A percentile compares a stretch with the other conserved stretches of the same genome.
These are phyloP conservation scores for Nakazawaea sp. DNA, from an alignment of 805 yeast species.

Conservation along the genomic window DNA sequence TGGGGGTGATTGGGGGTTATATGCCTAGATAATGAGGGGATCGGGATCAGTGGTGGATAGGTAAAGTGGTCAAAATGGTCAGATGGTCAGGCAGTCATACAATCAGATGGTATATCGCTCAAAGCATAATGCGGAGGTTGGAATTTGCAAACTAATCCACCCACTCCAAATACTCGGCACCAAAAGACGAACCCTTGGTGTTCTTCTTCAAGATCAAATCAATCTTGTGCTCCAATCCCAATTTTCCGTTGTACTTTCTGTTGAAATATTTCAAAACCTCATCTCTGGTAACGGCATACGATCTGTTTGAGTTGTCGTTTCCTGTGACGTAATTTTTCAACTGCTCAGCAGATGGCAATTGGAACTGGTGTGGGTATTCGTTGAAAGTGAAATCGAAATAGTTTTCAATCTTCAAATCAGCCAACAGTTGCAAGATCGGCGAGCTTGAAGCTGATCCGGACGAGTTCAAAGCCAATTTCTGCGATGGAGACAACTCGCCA, in stretches of 20 bases:
- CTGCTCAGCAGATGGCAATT: slow-evolving; percentile 69
- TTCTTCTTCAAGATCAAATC: slow-evolving; percentile 53
- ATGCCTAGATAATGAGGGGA: too few relatives aligned
- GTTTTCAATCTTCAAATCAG: slow-evolving; percentile 29
- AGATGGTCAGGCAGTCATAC: too few relatives aligned
- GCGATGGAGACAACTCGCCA: slow-evolving; percentile 9
- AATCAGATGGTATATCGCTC: too few relatives aligned
- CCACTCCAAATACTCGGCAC: slow-evolving; percentile 42
- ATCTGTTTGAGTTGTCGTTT: slow-evolving; percentile 54
- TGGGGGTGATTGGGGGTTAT: too few relatives aligned
- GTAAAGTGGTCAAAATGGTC: too few relatives aligned
- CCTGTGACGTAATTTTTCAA: slow-evolving; percentile 66
- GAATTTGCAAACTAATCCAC: too few relatives aligned
- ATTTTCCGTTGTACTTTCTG: slow-evolving; percentile 39
- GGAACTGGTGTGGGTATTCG: slow-evolving; percentile 59
- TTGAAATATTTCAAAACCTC: slow-evolving; percentile 66
- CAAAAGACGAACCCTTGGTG: slow-evolving; percentile 35
- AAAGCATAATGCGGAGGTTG: too few relatives aligned
- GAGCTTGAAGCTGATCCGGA: background rate
- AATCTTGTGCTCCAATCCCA: slow-evolving; percentile 59
- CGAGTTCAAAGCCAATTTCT: slow-evolving; percentile 1
- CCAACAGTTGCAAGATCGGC: slow-evolving; percentile 13
- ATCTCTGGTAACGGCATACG: slow-evolving; percentile 58
- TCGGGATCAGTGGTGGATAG: too few relatives aligned
- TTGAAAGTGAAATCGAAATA: slow-evolving; percentile 31